Evolutionary conservation across 2,329 filamentous ascomycete genomes (phyloP), one percentile per base, ranked within the genome.

Genomic region (Myotisia sp.): DNA sequence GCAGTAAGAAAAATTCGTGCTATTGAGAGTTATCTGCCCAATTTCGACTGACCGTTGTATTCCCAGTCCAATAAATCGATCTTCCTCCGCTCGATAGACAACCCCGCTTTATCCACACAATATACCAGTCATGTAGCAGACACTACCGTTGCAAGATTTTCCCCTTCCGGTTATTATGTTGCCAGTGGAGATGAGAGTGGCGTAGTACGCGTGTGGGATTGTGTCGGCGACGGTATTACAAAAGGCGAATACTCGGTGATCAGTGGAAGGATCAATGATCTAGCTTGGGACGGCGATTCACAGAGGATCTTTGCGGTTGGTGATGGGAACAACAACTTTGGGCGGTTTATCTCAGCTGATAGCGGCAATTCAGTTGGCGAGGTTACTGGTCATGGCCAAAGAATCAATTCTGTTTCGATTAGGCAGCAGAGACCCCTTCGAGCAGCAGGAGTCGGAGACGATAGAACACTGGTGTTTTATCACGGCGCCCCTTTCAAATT

Each of bases 401-500:
- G 80, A 47, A 79, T 95, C 66, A 98, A 98, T 55, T 74, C 79
- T 13, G 86, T 95, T 20, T 80, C 85, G 21, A 79, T 98, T 54
- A 77, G 85, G 47, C 78, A 86, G 52, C 83, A 92, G 60, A 70
- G 90, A 17, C 90, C 90, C n/a, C 67, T 95, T 40, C 72, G 87
- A 40, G 90, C 90, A 5, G 85, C 83, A 8, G 94, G 90, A 1
- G 90, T 81, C 9, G 83, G 81, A 35, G 87, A 95, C 52, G 90
- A 95, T 56, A 81, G 76, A 51, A 81, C 76, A 52, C 65, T 93
- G 57, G 85, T 87, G 49, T 95, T 95, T 58, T 79, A 92, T 53
- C 82, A 94, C 51, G 87, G 90, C 4, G 81, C 81, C 0, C 90
- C 90, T 0, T 98, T 94, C 68, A 94, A 93, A 56, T 95, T 93